Base-by-base conservation (phyloP, 495 filamentous ascomycete species). In the Penicillium canescens region DNA sequence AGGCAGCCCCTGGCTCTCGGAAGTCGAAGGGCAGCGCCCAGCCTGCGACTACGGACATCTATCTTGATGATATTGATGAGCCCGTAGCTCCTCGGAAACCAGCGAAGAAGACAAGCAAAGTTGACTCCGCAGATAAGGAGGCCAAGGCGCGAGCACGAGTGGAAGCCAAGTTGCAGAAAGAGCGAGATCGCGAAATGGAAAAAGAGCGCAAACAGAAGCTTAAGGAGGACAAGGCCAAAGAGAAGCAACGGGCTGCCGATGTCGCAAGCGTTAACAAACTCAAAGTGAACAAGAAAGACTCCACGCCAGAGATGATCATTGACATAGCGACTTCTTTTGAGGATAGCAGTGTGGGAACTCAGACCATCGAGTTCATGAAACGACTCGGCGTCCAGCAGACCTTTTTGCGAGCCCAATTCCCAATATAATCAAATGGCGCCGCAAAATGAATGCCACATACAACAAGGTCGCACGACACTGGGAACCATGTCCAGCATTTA, bases 231-330 rank as follows among this genome's bases (percentile, higher is more conserved):
- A 84, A 81, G 60, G 81, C 78, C 2, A 73, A 70, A 40, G 82
- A 89, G 60, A 92, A 87, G 62, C 80, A 86, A 46, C 73, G 73
- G 10, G 86, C 82, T 12, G 81, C 83, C 11, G 89, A 91, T 37
- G 72, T 92, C 9, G 80, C 83, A 10, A 86, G 86, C 42, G 88
- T 85, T 40, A 94, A 96, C 69, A 91, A 85, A 62, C 72, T 86
- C 3, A 86, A 84, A 45, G 86, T 82, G 0, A 84, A 90, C 68
- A 91, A 88, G 71, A 94, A 91, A 59, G 78, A 86, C 13, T 86
- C 89, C 0, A 81, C 81, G 0, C 81, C 79, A 1, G 90, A 96
- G 69, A 94, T 96, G 89, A 88, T 96, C n/a, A 77, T 91, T 4
- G 87, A 92, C 67, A 72, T 96, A 18, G 80, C 89, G 1, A 69